These are phyloP conservation scores for Magnolia changhungtana DNA, from an alignment of 164 flowering plant species.

Conservation along the genomic window DNA sequence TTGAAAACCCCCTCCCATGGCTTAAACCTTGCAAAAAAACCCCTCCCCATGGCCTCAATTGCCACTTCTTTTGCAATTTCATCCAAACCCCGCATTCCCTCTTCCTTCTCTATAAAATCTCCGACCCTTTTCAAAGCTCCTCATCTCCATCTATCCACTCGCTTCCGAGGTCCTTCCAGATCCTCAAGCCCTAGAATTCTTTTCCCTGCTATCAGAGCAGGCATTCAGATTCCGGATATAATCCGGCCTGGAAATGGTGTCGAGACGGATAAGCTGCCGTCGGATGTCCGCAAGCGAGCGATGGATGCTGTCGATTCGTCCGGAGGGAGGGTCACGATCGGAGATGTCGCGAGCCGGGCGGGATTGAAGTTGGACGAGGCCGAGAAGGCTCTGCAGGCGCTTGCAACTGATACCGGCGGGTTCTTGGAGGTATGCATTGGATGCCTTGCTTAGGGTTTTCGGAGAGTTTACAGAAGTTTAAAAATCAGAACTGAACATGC, in stretches of 20 bases:
- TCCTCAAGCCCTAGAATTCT: conserved; percentile 17
- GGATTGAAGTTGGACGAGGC: conserved; percentile 76
- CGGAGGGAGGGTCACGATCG: conserved; percentile 85
- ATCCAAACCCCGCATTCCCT: conserved; percentile 18
- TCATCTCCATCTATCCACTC: conserved; percentile 19
- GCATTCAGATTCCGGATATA: conserved; percentile 29
- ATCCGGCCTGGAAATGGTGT: conserved; percentile 55
- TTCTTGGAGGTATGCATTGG: conserved; percentile 68
- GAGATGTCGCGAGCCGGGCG: conserved; percentile 79
- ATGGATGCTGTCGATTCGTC: conserved; percentile 82
- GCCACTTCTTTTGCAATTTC: conserved; percentile 41
- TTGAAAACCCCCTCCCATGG: neutral
- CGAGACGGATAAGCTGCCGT: conserved; percentile 71
- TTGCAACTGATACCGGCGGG: conserved; percentile 87
- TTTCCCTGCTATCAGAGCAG: conserved; percentile 33
- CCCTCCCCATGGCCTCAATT: conserved; percentile 41
- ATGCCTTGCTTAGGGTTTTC: neutral
- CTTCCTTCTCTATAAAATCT: conserved; percentile 10
- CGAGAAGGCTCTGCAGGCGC: conserved; percentile 85
- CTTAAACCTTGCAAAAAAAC: neutral
- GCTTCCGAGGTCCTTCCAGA: conserved; percentile 13
- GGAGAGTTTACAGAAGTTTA: neutral
- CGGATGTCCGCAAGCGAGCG: conserved; percentile 68
- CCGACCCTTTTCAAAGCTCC: conserved; percentile 11
- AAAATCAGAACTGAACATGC: neutral